Base-by-base conservation (phyloP, 106 monocot species). In the Vanilla planifolia region DNA sequence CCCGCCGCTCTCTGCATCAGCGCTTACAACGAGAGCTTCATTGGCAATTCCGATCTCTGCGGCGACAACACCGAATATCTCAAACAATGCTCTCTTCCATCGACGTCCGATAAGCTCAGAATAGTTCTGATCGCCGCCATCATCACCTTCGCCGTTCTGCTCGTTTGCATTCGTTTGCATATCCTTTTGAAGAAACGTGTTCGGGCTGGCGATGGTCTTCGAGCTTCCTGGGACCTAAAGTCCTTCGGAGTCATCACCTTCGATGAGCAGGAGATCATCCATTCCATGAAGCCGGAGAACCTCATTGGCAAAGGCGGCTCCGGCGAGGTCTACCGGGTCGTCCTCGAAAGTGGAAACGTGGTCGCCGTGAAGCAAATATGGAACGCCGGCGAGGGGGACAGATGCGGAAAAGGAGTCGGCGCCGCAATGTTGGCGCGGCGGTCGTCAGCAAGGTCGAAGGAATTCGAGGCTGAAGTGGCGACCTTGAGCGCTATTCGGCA, bases 261-360 rank as follows among this genome's bases (percentile, higher is more conserved):
- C 63, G 78, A 90, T 24, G 90, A 96, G 71, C 51, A 76, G 30
- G 86, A 90, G 51, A 76, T 96, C 62, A 29, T 90, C 32, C 61
- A 72, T 41, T 75, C 75, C 1, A 72, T 90, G 22, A 64, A 55
- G 28, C 40, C 30, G 29, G 95, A 96, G 58, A 96, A 96, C 29
- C 51, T 84, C 19, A 87, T 96, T 48, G 95, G 95, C 13, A 86
- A 64, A 29, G 95, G 95, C 19, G 90, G 86, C 13, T 96, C 95
- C 0, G 95, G 95, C 19, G 74, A 77, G n/a, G 95, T 96, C n/a
- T 96, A 96, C 78, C 56, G 84, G 5, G 90, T 81, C 14, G 51
- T 62, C 25, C 62, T 96, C 5, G 37, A 47, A 0, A 51, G 63
- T 42, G 83, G 81, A 0, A 21, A 27, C 16, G 16, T 13, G 28